Evolutionary conservation across 2,329 filamentous ascomycete genomes (phyloP), one percentile per base, ranked within the genome.

Genomic region (Trichoderma sp.): DNA sequence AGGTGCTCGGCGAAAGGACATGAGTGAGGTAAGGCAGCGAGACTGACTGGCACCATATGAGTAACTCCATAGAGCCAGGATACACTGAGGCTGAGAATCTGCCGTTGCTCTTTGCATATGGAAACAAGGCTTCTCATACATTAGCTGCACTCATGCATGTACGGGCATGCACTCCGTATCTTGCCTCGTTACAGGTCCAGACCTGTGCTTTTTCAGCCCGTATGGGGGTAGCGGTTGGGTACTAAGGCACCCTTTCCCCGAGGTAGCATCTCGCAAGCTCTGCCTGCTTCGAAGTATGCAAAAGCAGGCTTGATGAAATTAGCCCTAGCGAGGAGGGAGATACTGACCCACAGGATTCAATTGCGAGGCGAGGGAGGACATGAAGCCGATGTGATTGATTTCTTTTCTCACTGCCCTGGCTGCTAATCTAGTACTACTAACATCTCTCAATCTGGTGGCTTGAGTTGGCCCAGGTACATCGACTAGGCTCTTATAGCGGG

Each of bases 201-300:
- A 14, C 21, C 1, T 24, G 21, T 14, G 24, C 47, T 12, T n/a
- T 21, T 51, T 3, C 43, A 21, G 21, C 47, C 47, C 11, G 11
- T 53, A 34, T 53, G 43, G 51, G 9, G 34, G 65, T 58, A n/a
- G 51, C 53, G 28, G 65, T 60, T 61, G 65, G 65, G 65, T 61
- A 51, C 56, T 21, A 60, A 69, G 28, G 53, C 65, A 26, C 26
- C 36, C n/a, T 60, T 26, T 39, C 9, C 12, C 26, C 4, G 34
- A 32, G 57, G 43, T 60, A 60, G 30, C 30, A 60, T 57, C 26
- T 69, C 39, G 65, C 65, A 60, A 60, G 26, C 65, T 34, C 51
- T 30, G 28, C 56, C 56, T 58, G 26, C 28, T 58, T n/a, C 9
- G 24, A 39, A 18, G 24, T 26, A 43, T 63, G 57, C n/a, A 43